Evolutionary conservation across 192 early-diverging fungal species (phyloP).

Genomic region (Coemansia sp.): DNA sequence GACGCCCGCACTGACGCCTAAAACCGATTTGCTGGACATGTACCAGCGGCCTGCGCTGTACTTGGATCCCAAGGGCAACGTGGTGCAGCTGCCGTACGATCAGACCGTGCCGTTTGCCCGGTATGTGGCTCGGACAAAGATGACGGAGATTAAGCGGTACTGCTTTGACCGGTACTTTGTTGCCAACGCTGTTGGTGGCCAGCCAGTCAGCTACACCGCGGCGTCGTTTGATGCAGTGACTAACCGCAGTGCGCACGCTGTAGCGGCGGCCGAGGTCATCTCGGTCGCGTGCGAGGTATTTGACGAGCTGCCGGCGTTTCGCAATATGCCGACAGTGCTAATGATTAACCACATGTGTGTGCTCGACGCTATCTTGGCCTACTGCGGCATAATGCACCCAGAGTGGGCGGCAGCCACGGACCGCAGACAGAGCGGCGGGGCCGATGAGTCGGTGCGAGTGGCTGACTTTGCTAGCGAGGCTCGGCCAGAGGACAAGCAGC

Average conservation of each 20-base stretch:
- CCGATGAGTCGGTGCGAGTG: background rate
- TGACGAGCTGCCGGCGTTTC: slow-evolving; percentile 66
- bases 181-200: slow-evolving; percentile 78
- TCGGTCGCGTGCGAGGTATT: slow-evolving; percentile 74
- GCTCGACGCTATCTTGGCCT: slow-evolving; percentile 73
- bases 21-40: slow-evolving; percentile 56
- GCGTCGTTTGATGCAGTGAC: slow-evolving; percentile 92
- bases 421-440: background rate
- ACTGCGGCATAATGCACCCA: slow-evolving; percentile 61
- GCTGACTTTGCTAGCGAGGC: background rate
- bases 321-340: slow-evolving; percentile 58
- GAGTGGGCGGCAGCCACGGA: slow-evolving; percentile 36
- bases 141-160: slow-evolving; percentile 78
- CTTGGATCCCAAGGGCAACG: slow-evolving; percentile 75
- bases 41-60: slow-evolving; percentile 72
- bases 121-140: slow-evolving; percentile 71
- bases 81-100: slow-evolving; percentile 87
- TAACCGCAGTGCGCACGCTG: slow-evolving; percentile 57
- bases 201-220: slow-evolving; percentile 73
- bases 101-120: slow-evolving; percentile 90
- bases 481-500: slow-evolving; percentile 12
- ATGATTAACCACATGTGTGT: slow-evolving; percentile 74
- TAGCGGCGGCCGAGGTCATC: slow-evolving; percentile 88
- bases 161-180: slow-evolving; percentile 82
- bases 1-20: slow-evolving; percentile 81